Evolutionary conservation across 108 stramenopile genomes (phyloP), one percentile per base, ranked within the genome.

Genomic region (Stephanodiscus triporus): DNA sequence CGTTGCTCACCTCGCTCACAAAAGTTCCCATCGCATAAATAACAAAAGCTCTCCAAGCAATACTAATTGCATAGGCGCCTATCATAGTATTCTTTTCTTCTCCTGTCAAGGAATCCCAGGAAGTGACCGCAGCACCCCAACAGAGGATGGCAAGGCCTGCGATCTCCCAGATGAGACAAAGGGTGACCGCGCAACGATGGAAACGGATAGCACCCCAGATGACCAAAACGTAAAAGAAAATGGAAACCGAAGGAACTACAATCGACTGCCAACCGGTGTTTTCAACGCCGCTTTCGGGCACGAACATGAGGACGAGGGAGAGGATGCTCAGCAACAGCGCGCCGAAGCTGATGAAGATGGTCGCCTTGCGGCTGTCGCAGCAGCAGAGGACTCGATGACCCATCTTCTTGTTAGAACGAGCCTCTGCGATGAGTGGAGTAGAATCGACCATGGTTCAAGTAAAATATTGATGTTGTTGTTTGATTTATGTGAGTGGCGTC

Each of bases 371-470:
- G 19, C 27, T 30, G 38, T 71, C 70, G 16, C 70, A 71, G 24
- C 59, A 71, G 58, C 70, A 71, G 58, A 71, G 59, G 58, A 71
- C 59, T 45, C 70, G 58, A 37, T 60, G 59, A 9, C 70, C 70
- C 24, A 29, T 42, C 58, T 71, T 71, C 40, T 49, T 26, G 37
- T 59, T 2, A 24, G 36, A 7, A 2, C 16, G 13, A 13, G n/a
- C 56, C 34, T 37, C 38, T 2, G 40, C 9, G 70, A 71, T 59
- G 42, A 71, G 70, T 10, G 70, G 70, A 13, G 65, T 57, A 17
- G 56, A 30, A 11, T 57, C 56, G 30, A 30, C 27, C 56, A 57
- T 57, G 56, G 27, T 57, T 30, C n/a, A n/a, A n/a, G n/a, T n/a
- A n/a, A n/a, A n/a, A n/a, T 6, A 36, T 36, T 36, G 36, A 6